Evolutionary conservation across 176 grass and related monocot genomes (phyloP), one percentile per base, ranked within the genome.

Genomic region (Echinochloa phyllopogon): DNA sequence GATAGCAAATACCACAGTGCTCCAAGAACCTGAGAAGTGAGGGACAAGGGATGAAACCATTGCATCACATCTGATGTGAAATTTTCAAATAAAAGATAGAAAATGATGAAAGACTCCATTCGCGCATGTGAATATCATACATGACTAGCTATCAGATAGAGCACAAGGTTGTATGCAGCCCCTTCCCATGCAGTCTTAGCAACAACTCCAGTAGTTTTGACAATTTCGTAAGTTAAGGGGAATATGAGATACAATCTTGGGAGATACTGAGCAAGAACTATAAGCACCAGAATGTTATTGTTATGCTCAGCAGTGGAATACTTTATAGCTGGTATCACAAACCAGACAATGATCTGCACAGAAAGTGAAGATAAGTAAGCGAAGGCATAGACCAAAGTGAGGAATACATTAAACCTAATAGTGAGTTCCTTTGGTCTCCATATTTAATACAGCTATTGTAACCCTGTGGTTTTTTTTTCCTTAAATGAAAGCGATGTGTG

Each of bases 191-290:
- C 96, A 62, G 96, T 94, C 93, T 96, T 99, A 39, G 93, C 84
- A 25, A 99, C 91, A 85, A 99, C 86, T 84, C 96, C 96, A 75
- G 92, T 94, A 65, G 96, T 59, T 85, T 99, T 99, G 79, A 94
- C 39, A 53, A 99, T 96, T 81, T 99, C 89, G 62, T 92, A 92
- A 52, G 89, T 99, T 72, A 96, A 91, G 48, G 91, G 93, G 84
- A 94, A 99, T 92, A 99, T 99, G 77, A 99, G 91, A 89, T 99
- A 99, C 40, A 99, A 73, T 85, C 96, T 99, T 53, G 96, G 96
- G 27, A 96, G 76, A 76, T 94, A 99, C 75, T 99, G 96, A 89
- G 86, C 83, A 72, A 99, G 96, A 83, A 96, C 88, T 77, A 96
- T 91, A 74, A 99, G 76, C 39, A 94, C 93, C 86, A 99, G 86